Base-by-base conservation (phyloP, 805 yeast species). In the Wickerhamiella kurtzmanii region DNA sequence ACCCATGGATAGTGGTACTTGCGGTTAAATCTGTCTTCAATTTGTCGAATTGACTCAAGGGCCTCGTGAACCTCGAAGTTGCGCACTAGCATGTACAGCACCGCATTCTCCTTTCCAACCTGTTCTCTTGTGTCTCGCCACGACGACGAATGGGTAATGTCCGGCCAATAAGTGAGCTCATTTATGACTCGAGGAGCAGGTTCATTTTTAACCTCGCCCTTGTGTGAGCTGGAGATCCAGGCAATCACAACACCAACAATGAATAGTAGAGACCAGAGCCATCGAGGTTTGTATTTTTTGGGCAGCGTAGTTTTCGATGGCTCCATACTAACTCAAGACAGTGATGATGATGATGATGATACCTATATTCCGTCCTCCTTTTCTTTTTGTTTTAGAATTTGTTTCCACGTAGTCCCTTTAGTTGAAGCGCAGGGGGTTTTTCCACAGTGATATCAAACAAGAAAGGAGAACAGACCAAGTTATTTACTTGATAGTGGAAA, bases 1-100 rank as follows among this genome's bases (percentile, higher is more conserved):
- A 87, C 92, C 96, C 97, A 89, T 56, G 94, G 96, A 61, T 89
- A 89, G 53, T 82, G 73, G 67, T 67, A 88, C 43, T 82, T 73
- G 16, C 67, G 61, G 69, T 89, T 89, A 72, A 92, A 89, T 52
- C 96, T 72, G 63, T 87, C 96, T 66, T 89, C 96, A 46, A 88
- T 74, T 71, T 82, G 76, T 57, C 95, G 71, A 75, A 87, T 86
- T 18, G 94, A 76, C 40, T 64, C 60, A 41, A 87, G 62, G 0
- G 92, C 95, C 1, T 81, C 87, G 9, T 72, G 69, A 9, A 87
- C 63, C 61, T 87, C 96, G 66, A 73, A 70, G 60, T 87, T 87
- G 47, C 96, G 69, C 37, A 83, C 94, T 22, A 88, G 73, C 95
- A 88, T 87, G 47, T 88, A 72, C 22, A 88, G 62, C 0, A 94